phyloP scores from a whole-genome alignment of 805 yeast genomes.

The Kazachstania africana region DNA sequence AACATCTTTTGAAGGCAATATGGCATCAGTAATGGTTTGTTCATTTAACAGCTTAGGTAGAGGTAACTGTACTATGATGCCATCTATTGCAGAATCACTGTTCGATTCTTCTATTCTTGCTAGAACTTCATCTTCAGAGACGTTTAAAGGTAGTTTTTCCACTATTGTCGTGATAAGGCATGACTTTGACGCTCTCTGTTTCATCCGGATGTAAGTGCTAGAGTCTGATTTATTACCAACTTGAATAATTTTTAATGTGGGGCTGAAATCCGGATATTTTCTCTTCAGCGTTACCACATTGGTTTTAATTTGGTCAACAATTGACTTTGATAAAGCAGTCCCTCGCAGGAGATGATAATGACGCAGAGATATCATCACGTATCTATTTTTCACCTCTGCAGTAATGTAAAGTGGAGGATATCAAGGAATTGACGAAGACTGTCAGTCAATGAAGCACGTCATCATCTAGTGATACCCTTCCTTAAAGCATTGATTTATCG shows the following conservation, averaged over 20 bases:
- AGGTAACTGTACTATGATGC: slow-evolving; percentile 68
- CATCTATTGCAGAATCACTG: slow-evolving; percentile 50
- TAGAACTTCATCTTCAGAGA: slow-evolving; percentile 45
- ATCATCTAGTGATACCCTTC: too few relatives aligned
- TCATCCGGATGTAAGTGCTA: slow-evolving; percentile 71
- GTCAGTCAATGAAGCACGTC: too few relatives aligned
- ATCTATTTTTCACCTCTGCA: too few relatives aligned
- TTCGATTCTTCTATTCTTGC: slow-evolving; percentile 45
- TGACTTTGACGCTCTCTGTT: slow-evolving; percentile 63
- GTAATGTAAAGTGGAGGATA: too few relatives aligned
- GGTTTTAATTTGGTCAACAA: slow-evolving; percentile 32
- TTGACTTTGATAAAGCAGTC: slow-evolving; percentile 32
- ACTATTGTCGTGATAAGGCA: slow-evolving; percentile 54
- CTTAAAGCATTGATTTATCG: too few relatives aligned
- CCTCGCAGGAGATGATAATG: slow-evolving; percentile 37
- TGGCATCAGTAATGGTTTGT: slow-evolving; percentile 54
- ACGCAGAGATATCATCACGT: too few relatives aligned
- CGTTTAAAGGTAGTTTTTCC: slow-evolving; percentile 44
- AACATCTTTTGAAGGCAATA: slow-evolving; percentile 58
- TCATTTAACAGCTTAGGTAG: slow-evolving; percentile 62
- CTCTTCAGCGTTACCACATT: slow-evolving; percentile 25
- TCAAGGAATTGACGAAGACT: too few relatives aligned
- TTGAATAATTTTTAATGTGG: slow-evolving; percentile 60
- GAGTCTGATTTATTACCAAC: slow-evolving; percentile 73
- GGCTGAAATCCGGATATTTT: slow-evolving; percentile 44